A percentile compares a stretch with the other conserved stretches of the same genome.
Conservation (phyloP, 108 stramenopile genomes). For the Cyclotella baltica region DNA sequence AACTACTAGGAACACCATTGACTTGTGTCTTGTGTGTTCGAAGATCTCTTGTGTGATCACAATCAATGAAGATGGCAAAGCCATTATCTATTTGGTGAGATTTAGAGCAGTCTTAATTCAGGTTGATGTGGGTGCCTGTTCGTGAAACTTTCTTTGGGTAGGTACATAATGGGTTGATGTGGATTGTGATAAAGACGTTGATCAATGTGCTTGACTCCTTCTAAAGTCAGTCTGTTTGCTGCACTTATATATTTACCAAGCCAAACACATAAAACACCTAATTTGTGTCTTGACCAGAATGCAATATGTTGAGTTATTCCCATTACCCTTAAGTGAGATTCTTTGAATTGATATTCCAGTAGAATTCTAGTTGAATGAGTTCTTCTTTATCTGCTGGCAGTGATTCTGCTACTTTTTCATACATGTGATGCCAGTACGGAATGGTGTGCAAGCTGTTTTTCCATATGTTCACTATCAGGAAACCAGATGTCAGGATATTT, state of each 20-base stretch:
- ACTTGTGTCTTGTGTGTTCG: background rate
- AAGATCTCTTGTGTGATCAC: background rate
- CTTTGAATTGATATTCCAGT: background rate
- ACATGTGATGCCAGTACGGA: background rate
- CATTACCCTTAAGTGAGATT: background rate
- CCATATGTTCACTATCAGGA: background rate
- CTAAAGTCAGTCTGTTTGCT: background rate
- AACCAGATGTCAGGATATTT: constrained; percentile 6
- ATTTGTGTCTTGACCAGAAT: background rate
- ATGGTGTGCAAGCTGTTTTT: constrained; percentile 17
- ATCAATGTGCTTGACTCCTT: background rate
- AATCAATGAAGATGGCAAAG: constrained; percentile 6
- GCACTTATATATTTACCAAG: background rate
- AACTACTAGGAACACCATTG: background rate
- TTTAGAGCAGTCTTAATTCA: too few relatives aligned
- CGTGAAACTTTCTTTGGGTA: background rate
- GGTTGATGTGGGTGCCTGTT: background rate
- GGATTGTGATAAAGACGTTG: background rate
- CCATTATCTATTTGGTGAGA: background rate
- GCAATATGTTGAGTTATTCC: background rate
- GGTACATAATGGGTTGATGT: constrained; percentile 24
- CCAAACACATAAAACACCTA: background rate
- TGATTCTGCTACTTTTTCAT: background rate
- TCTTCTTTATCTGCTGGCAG: constrained; percentile 1
- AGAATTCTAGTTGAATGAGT: background rate